Evolutionary conservation across 2,329 filamentous ascomycete genomes (phyloP), one percentile per base, ranked within the genome.

Genomic region (Venturia oleaginea): DNA sequence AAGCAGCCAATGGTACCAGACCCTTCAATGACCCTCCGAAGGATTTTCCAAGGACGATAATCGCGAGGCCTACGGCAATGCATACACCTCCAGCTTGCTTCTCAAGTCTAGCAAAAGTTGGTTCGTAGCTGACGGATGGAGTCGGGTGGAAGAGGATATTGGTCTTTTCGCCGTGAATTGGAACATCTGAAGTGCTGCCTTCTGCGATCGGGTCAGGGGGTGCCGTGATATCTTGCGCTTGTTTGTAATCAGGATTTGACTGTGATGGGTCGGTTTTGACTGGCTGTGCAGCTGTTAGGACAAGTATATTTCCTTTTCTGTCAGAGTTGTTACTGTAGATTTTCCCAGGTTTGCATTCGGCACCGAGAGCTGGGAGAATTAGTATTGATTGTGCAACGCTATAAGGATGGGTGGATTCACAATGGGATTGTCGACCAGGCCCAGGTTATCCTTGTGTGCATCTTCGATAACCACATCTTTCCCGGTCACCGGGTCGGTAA

Each of bases 141-240:
- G 93, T 97, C 19, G 94, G 93, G 75, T 97, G 93, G 76, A 97
- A 97, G 37, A 97, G 83, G 22, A 97, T 87, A 67, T 96, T 97
- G 3, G 94, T 97, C 82, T 94, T 97, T 73, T 97, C 93, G 71
- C 92, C 93, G 72, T 92, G 90, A 65, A 97, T 96, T 3, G 94
- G 94, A 1, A 97, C 92, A 75, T 97, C 94, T 32, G 91, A 92
- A 0, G 93, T 97, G 40, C 88, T 86, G 30, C 91, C 91, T 65
- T 87, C 83, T 19, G 87, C 86, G 24, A 96, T 81, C 0, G 93
- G 93, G 68, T 95, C 92, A 1, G 93, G 93, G 2, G 93, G 93
- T 0, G 93, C 90, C 0, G 91, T 96, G 65, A 96, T 81, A 76
- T 97, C 93, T 76, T 97, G 93, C 11, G 86, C 90, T 65, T 88